Evolutionary conservation across 768 basidiomycete genomes (phyloP).

Genomic region (Cystofilobasidium capitatum): DNA sequence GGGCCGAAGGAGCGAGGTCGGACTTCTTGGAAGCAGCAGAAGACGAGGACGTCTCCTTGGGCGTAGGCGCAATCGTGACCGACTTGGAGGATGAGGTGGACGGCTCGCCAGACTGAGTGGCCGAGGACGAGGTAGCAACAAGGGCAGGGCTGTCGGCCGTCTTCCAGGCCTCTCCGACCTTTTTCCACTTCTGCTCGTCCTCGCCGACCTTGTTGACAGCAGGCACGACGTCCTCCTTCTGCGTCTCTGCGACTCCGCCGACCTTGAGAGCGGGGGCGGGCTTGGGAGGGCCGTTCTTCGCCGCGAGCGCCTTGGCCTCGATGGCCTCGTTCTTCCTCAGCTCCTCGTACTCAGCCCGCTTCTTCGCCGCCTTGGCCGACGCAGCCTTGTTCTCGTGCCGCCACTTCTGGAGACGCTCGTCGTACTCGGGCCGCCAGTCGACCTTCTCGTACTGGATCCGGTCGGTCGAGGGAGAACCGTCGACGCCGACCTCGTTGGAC

Average conservation of each 20-base stretch:
- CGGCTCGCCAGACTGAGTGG: not conserved
- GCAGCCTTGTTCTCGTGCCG: constrained; percentile 22
- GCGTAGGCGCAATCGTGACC: not conserved
- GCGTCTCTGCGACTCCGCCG: not conserved
- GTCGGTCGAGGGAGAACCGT: constrained; percentile 6
- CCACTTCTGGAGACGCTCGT: constrained; percentile 9
- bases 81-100: not conserved
- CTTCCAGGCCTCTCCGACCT: constrained; percentile 22
- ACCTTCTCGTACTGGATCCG: not conserved
- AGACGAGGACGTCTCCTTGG: not conserved
- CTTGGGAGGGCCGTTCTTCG: constrained; percentile 6
- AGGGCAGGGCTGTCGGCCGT: not conserved
- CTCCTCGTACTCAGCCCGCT: constrained; percentile 14
- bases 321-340: constrained; percentile 14
- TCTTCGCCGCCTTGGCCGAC: constrained; percentile 17
- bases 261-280: too few species aligned
- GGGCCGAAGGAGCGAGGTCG: not conserved
- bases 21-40: not conserved
- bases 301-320: constrained; percentile 2
- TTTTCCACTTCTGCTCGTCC: constrained; percentile 16
- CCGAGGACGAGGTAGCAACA: not conserved
- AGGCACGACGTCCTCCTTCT: not conserved
- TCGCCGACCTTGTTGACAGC: not conserved
- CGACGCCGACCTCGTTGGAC: not conserved
- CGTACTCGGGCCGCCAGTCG: constrained; percentile 22